Evolutionary conservation across 345 rosid species (phyloP), one percentile per base, ranked within the genome.

Genomic region (Aquilaria yunnanensis): DNA sequence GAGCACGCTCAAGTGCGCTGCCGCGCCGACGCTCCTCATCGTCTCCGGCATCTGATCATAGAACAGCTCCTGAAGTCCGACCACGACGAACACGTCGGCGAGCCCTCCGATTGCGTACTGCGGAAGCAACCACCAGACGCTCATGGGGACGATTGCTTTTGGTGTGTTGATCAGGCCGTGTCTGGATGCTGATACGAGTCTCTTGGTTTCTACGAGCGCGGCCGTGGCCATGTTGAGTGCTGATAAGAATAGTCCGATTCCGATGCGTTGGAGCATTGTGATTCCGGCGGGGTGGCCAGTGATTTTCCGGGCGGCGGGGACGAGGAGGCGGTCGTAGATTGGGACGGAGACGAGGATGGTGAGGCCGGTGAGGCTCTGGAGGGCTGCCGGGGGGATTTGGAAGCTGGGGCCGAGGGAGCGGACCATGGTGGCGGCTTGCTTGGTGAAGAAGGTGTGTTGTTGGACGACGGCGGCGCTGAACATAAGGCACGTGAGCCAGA

Each of bases 1-100:
- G 14, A 78, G 66, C 2, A 86, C 71, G 47, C 90, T 78, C 1
- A 90, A 69, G 52, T 80, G 78, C 0, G 82, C 86, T 0, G 97
- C 97, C 1, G 98, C 98, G 7, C 97, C 98, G 10, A 89, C 48
- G 65, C 97, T 93, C 74, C 98, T 78, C 96, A 88, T 81, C 3
- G 58, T 55, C 50, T 79, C 92, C 0, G 98, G 98, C 88, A 93
- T 76, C 67, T 93, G 92, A 68, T 83, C 92, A 62, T 93, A 93
- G 79, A 90, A 93, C 75, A 93, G 45, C 74, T 90, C 91, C 72
- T 87, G 94, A 65, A 93, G 65, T 23, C 98, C 97, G n/a, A 93
- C 80, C 7, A 93, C 65, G 3, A 86, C 62, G 72, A 93, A 87
- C 5, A 75, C 86, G 41, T 93, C 98, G 1, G 80, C 80, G 1